A percentile compares a stretch with the other conserved stretches of the same genome.
Conservation (phyloP, 2,329 filamentous ascomycete species). For the Pyricularia grisea region DNA sequence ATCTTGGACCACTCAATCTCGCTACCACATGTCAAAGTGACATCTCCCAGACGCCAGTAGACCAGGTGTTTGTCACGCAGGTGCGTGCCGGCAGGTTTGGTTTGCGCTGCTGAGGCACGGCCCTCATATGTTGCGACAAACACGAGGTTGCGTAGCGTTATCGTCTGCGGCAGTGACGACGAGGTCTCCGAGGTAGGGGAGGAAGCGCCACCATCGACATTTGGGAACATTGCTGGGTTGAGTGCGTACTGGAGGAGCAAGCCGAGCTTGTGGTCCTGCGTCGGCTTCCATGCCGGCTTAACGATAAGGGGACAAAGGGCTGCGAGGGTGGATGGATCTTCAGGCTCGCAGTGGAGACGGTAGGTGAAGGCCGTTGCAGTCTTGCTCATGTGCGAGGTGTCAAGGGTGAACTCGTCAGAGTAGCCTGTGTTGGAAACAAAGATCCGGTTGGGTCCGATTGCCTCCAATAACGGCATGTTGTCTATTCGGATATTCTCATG, state of each 20-base stretch:
- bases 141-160: conserved; percentile 59
- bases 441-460: conserved; percentile 86
- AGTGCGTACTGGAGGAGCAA: conserved; percentile 76
- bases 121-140: conserved; percentile 65
- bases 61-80: conserved; percentile 67
- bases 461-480: conserved; percentile 80
- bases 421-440: conserved; percentile 64
- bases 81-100: conserved; percentile 72
- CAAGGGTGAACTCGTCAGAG: conserved; percentile 71
- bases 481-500: conserved; percentile 70
- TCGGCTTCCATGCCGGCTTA: conserved; percentile 71
- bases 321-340: conserved; percentile 36
- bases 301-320: conserved; percentile 64
- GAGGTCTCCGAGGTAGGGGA: not conserved
- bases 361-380: conserved; percentile 86
- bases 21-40: conserved; percentile 46
- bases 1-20: conserved; percentile 48
- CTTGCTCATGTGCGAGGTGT: conserved; percentile 59
- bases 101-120: conserved; percentile 58
- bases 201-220: conserved; percentile 18
- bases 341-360: conserved; percentile 57
- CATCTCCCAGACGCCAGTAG: conserved; percentile 71
- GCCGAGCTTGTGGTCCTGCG: conserved; percentile 69
- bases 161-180: conserved; percentile 19
- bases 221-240: conserved; percentile 48